Evolutionary conservation across 2,329 filamentous ascomycete genomes (phyloP), one percentile per base, ranked within the genome.

Genomic region (Talaromyces amestolkiae): DNA sequence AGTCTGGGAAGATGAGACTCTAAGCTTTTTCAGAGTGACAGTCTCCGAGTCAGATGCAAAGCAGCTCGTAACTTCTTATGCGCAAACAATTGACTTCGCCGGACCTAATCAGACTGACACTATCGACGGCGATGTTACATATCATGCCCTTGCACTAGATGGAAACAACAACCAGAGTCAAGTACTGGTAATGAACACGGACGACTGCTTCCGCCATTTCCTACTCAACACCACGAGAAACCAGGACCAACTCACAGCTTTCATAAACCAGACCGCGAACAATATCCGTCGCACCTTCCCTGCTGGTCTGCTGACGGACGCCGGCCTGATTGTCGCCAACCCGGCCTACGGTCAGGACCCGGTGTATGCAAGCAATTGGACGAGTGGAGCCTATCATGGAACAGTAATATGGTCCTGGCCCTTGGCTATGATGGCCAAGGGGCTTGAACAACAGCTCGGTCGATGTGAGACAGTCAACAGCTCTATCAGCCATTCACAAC

Each of bases 361-460:
- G 0, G 77, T 78, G 2, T 83, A 85, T 60, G 80, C 82, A 0
- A 75, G 73, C 0, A 84, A 84, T 61, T 89, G 84, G 67, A 85
- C 84, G 0, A 85, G 82, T n/a, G 78, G 79, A 3, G 85, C 83
- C 0, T 90, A 87, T 68, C 87, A 89, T 65, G 87, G 86, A 0
- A 87, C 87, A 0, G 87, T 90, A 0, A 79, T 90, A 1, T 89
- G 86, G 87, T 83, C 81, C 53, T 90, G 86, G 86, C 87, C 86
- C 63, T 76, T 89, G 3, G 82, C 86, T 0, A 87, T 89, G 82
- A 87, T 89, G 84, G 87, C 84, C 0, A 82, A 81, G 10, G 87
- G 87, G 0, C 73, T 90, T 0, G 82, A 87, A 64, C 74, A 80
- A 2, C 87, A 89, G 69, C 78, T 89, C 5, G 80, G 71, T 0